Percentiles rank a stretch among this genome's conserved stretches.
Evolutionary conservation across 495 filamentous ascomycete species (phyloP).

Genomic region (Neurospora sp.): DNA sequence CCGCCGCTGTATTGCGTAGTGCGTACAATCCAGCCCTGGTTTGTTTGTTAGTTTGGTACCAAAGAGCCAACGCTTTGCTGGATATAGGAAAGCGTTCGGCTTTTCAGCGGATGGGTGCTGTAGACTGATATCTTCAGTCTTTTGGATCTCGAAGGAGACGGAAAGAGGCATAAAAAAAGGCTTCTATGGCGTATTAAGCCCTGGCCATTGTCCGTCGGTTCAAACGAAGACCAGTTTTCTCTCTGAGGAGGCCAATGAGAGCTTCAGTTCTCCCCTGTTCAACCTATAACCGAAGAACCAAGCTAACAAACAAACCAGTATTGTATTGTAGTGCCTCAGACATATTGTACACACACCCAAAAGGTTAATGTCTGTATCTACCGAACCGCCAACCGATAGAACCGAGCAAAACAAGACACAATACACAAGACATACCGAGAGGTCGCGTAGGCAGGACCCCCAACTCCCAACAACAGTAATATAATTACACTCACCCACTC

Average conservation of each 20-base stretch:
- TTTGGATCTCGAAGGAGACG: no score
- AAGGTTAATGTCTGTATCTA: background rate
- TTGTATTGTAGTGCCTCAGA: background rate
- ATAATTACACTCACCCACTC: background rate
- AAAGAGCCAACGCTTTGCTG: no score
- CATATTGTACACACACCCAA: background rate
- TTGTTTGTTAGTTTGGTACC: no score
- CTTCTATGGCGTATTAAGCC: background rate
- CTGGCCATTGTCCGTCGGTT: background rate
- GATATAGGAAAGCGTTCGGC: no score
- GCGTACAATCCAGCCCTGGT: no score
- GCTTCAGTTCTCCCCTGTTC: background rate
- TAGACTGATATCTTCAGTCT: no score
- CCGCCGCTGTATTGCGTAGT: background rate
- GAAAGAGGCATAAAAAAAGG: no score
- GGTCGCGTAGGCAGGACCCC: background rate
- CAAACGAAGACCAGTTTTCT: background rate
- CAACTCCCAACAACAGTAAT: background rate
- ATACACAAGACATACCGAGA: background rate
- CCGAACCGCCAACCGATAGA: background rate
- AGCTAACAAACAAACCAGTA: background rate
- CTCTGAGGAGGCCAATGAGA: background rate
- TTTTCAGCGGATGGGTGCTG: no score
- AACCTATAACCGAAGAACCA: background rate
- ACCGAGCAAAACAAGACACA: background rate